Evolutionary conservation across 768 basidiomycete genomes (phyloP).

Genomic region (Lyophyllum semitale): DNA sequence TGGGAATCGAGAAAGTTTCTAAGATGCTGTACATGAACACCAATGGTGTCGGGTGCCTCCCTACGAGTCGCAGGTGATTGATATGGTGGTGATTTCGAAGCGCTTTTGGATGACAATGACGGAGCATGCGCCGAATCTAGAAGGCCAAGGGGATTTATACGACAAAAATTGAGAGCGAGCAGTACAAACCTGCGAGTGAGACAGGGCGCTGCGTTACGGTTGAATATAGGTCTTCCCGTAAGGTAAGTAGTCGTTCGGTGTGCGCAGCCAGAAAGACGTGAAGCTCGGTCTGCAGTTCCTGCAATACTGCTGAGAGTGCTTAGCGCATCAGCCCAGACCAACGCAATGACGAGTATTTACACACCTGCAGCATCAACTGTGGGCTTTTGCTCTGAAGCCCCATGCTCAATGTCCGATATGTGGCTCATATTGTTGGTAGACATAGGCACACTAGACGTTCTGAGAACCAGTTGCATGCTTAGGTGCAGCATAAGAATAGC

Average conservation of each 20-base stretch:
- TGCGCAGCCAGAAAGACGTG: slow-evolving; percentile 9
- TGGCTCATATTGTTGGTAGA: neutral
- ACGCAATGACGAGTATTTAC: neutral
- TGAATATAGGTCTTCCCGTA: neutral
- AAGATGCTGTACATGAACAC: slow-evolving; percentile 24
- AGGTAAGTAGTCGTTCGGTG: neutral
- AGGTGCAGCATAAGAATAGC: neutral
- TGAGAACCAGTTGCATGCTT: neutral
- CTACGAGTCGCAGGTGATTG: neutral
- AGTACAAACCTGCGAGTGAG: neutral
- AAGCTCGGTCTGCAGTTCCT: slow-evolving; percentile 10
- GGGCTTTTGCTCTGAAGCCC: neutral
- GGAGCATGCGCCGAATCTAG: neutral
- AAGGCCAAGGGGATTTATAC: no score
- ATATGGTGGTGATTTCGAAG: neutral
- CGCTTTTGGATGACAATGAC: neutral
- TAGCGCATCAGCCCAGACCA: neutral
- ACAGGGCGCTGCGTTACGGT: neutral
- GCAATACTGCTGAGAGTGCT: neutral
- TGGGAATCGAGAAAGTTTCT: slow-evolving; percentile 28
- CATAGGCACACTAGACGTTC: neutral
- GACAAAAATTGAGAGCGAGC: no score
- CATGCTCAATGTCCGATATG: neutral
- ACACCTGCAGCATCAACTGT: neutral
- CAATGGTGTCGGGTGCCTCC: slow-evolving; percentile 1